Evolutionary conservation across 176 grass and related monocot genomes (phyloP).

Genomic region (Raddia guianensis): DNA sequence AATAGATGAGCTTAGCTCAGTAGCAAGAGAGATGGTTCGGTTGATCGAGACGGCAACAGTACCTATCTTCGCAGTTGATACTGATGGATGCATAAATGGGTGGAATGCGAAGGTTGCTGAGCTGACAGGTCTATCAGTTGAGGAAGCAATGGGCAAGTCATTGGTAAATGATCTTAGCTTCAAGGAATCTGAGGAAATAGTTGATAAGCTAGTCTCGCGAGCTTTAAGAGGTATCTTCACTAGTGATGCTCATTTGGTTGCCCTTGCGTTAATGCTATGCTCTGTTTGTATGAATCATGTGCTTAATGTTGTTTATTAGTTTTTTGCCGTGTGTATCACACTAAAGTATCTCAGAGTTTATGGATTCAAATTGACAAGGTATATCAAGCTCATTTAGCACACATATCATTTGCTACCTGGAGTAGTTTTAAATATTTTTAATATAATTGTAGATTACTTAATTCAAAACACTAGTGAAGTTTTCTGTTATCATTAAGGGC

Average conservation of each 20-base stretch:
- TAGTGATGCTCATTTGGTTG: constrained; percentile 40
- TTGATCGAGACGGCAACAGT: constrained; percentile 95
- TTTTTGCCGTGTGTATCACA: constrained; percentile 23
- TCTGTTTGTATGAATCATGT: neutral
- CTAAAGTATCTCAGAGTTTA: constrained; percentile 1
- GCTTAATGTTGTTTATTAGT: neutral
- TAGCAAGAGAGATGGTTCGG: constrained; percentile 92
- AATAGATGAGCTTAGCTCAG: constrained; percentile 91
- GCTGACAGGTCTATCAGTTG: constrained; percentile 82
- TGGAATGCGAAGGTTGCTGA: constrained; percentile 96
- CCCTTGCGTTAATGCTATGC: constrained; percentile 16
- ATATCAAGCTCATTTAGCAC: constrained; percentile 3
- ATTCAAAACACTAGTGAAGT: neutral
- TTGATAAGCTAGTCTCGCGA: constrained; percentile 67
- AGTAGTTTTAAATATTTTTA: neutral
- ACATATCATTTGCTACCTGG: too few relatives aligned
- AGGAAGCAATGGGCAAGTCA: constrained; percentile 97
- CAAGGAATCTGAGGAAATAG: constrained; percentile 67
- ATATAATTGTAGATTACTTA: constrained; percentile 34
- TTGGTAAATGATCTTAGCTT: constrained; percentile 91
- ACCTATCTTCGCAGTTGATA: constrained; percentile 94
- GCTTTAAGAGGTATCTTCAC: constrained; percentile 74
- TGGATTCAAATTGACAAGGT: constrained; percentile 25
- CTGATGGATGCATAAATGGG: constrained; percentile 89
- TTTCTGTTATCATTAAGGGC: constrained; percentile 8